These are phyloP conservation scores for Fusarium citri DNA, from an alignment of 2,329 filamentous ascomycete species.

Conservation along the genomic window DNA sequence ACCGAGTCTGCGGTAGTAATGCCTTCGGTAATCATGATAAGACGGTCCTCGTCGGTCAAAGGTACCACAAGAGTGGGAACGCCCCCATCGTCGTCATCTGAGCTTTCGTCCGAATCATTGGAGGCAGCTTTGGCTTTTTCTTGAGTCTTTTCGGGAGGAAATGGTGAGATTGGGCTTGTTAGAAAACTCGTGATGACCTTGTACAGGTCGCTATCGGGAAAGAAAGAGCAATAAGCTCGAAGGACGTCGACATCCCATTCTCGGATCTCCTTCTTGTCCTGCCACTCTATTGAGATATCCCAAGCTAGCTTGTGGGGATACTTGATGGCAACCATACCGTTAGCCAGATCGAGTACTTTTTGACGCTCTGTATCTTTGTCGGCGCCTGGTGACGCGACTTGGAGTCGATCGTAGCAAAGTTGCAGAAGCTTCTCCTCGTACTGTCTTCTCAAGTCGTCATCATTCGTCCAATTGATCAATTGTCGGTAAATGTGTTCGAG, in stretches of 20 bases:
- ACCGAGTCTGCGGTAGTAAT: slow-evolving; percentile 75
- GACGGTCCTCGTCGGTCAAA: slow-evolving; percentile 79
- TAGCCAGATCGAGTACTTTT: slow-evolving; percentile 80
- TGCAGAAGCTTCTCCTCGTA: slow-evolving; percentile 93
- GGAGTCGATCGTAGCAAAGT: slow-evolving; percentile 81
- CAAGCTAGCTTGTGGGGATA: slow-evolving; percentile 91
- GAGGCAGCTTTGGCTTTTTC: slow-evolving; percentile 40
- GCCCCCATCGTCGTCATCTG: slow-evolving; percentile 69
- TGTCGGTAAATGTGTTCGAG: slow-evolving; percentile 85
- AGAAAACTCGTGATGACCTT: slow-evolving; percentile 87
- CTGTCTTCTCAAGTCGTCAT: slow-evolving; percentile 84
- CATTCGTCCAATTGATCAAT: slow-evolving; percentile 88
- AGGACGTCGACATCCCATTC: slow-evolving; percentile 84
- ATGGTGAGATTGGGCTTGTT: slow-evolving; percentile 85
- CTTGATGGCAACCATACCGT: slow-evolving; percentile 96
- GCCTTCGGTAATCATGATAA: slow-evolving; percentile 84
- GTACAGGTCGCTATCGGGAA: slow-evolving; percentile 84
- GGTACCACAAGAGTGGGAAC: slow-evolving; percentile 66
- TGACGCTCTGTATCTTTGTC: slow-evolving; percentile 77
- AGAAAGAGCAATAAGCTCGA: slow-evolving; percentile 82
- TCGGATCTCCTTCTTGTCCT: slow-evolving; percentile 78
- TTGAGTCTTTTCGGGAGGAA: slow-evolving; percentile 61
- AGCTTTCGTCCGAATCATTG: slow-evolving; percentile 64
- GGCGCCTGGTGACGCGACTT: slow-evolving; percentile 71
- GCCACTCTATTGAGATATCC: slow-evolving; percentile 91